Evolutionary conservation across 306 rosid species (phyloP).

Genomic region (Spatholobus suberectus): DNA sequence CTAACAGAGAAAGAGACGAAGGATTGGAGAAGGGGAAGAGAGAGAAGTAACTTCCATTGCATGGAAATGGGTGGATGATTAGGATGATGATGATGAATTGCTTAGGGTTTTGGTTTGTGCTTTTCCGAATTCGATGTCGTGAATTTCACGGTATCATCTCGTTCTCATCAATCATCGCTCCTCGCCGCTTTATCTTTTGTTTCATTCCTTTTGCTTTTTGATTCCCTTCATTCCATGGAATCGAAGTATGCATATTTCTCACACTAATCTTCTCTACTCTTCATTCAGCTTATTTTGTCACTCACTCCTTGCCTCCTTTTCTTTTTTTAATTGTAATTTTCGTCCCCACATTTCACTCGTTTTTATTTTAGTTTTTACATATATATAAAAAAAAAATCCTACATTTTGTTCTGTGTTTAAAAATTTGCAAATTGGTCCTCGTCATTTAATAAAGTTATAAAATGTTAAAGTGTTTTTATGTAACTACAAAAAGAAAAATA

Average conservation of each 20-base stretch:
- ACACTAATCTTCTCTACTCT: too few species aligned
- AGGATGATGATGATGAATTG: not conserved
- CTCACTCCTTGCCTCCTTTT: not conserved
- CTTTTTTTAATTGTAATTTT: too few species aligned
- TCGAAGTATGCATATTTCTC: not conserved
- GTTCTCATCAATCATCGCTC: not conserved
- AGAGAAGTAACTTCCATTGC: constrained; percentile 42
- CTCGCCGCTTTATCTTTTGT: not conserved
- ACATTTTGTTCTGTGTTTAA: too few species aligned
- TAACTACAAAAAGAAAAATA: too few species aligned
- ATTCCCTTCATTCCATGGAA: not conserved
- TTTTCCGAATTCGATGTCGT: not conserved
- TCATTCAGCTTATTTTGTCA: not conserved
- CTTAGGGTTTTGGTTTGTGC: constrained; percentile 5
- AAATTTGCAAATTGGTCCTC: too few species aligned
- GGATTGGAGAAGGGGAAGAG: constrained; percentile 27
- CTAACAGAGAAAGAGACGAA: not conserved
- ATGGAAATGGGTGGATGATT: not conserved
- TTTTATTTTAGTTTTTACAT: too few species aligned
- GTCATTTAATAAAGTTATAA: too few species aligned
- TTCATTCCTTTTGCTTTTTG: not conserved
- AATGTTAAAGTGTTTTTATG: too few species aligned
- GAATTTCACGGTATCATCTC: constrained; percentile 22
- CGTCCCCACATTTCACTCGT: too few species aligned
- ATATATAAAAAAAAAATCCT: too few species aligned